phyloP scores from a whole-genome alignment of 2,329 filamentous ascomycete species.

The Penicillium sp. region DNA sequence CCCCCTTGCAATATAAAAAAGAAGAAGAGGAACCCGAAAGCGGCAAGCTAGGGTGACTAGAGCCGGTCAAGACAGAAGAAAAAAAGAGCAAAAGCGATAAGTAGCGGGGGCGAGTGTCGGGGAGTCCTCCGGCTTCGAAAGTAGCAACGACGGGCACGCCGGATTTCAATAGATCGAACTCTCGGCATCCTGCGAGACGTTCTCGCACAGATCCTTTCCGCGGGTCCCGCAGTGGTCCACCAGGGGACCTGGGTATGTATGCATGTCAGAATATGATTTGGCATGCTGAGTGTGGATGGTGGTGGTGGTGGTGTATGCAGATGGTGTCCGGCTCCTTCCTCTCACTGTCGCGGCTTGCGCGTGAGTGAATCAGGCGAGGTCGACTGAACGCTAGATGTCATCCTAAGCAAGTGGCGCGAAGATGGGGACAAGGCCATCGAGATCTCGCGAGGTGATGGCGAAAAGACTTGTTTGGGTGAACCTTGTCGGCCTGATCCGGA shows the following conservation, averaged over 20 bases:
- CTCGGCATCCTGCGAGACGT: background rate
- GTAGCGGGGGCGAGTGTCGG: too few relatives aligned
- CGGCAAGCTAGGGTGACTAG: too few relatives aligned
- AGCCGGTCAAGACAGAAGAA: background rate
- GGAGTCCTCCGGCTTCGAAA: background rate
- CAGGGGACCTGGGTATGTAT: background rate
- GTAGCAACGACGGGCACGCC: background rate
- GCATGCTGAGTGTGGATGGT: background rate
- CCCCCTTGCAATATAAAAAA: background rate
- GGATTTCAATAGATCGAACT: background rate
- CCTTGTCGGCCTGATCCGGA: conserved; percentile 8
- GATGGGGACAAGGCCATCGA: conserved; percentile 27
- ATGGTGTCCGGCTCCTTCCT: background rate
- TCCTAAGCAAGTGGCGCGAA: conserved; percentile 28
- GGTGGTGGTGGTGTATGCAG: too few relatives aligned
- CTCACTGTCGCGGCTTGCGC: conserved; percentile 16
- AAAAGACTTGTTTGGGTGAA: conserved; percentile 20
- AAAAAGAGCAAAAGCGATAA: background rate
- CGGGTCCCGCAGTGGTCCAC: background rate
- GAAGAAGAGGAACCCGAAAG: background rate
- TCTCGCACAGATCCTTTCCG: background rate
- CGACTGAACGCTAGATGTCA: conserved; percentile 24
- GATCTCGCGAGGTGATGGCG: conserved; percentile 20
- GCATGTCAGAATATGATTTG: background rate
- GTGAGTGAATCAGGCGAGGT: conserved; percentile 18